Base-by-base conservation (phyloP, 1,284 basidiomycete genomes). In the Tilletia setariae region DNA sequence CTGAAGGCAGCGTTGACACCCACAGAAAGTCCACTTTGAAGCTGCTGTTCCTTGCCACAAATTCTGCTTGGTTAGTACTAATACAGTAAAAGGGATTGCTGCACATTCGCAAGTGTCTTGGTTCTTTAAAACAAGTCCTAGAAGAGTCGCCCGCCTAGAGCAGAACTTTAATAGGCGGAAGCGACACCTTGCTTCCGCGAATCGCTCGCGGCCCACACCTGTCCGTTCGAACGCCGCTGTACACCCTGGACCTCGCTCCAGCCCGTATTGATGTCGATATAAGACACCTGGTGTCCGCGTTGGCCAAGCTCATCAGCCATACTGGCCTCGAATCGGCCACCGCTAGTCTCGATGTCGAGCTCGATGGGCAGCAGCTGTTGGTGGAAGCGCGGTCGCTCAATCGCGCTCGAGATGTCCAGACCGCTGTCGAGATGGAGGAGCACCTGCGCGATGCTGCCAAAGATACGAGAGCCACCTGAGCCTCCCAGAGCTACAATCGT, bases 381-480 rank as follows among this genome's bases (percentile, higher is more conserved):
- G 79, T 98, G 94, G n/a, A 96, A 81, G n/a, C 94, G 86, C 0
- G 91, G 90, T 72, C 84, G 87, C 83, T 98, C 95, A 44, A 98
- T 88, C 0, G 94, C 92, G 40, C 86, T 82, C 68, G 90, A 89
- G 40, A 91, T 82, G 77, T 95, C 89, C 83, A 91, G 85, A 0
- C 90, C 93, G 87, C 90, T 91, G 67, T 91, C 86, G 25, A 93
- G 81, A 82, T 95, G 93, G 25, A 96, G 83, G 8, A 98, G 83
- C 28, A 90, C 88, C 81, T 95, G 93, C 63, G 91, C 88, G 6
- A 96, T 84, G 0, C 92, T 85, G 0, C 88, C 86, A 82, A 95
- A 92, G 70, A 98, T 97, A 21, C 90, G 87, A 1, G 90, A 89
- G 23, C 94, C 94, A 7, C 94, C 94, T 0, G 91, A 89, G 19